Base-by-base conservation (phyloP, 2,329 filamentous ascomycete genomes). In the Cladophialophora immunda region DNA sequence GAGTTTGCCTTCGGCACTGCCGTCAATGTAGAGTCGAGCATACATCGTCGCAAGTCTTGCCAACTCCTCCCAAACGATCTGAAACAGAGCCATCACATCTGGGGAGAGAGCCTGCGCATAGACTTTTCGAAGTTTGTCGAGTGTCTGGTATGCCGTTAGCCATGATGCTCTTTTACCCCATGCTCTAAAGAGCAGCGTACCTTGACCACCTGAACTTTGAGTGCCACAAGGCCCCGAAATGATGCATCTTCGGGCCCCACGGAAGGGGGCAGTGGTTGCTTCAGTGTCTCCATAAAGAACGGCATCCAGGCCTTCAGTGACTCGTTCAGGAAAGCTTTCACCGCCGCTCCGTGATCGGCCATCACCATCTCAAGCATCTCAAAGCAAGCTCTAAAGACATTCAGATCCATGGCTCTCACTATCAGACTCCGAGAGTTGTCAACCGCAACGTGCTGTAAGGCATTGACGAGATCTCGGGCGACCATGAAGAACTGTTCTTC, bases 301-400 rank as follows among this genome's bases (percentile, higher is more conserved):
- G 94, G 92, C 69, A 92, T 90, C 95, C 95, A 99, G 58, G 87
- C 87, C 72, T 85, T 86, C 57, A 98, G 84, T 0, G 93, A 89
- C 75, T 97, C 91, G 68, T 97, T 92, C 61, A 94, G 93, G 77
- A 99, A 99, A 1, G 85, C 86, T 79, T 92, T 95, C 68, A 98
- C 93, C 63, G 92, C 92, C 65, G 86, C 86, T 75, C 92, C 92
- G 80, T 98, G 92, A 73, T 97, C 92, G 72, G 97, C 94, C 84
- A 97, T 91, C 71, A 98, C 92, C 87, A 97, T 97, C 80, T 98
- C 93, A 81, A 99, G 87, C 64, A 95, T 92, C 77, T 98, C 93
- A 78, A 99, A 97, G 80, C 93, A 97, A 57, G 89, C 89, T 65
- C 93, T 88, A 83, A 98, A 97, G 65, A 97, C 92, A 47, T 91